Base-by-base conservation (phyloP, 176 grass and related monocot species). In the Eleusine coracana region DNA sequence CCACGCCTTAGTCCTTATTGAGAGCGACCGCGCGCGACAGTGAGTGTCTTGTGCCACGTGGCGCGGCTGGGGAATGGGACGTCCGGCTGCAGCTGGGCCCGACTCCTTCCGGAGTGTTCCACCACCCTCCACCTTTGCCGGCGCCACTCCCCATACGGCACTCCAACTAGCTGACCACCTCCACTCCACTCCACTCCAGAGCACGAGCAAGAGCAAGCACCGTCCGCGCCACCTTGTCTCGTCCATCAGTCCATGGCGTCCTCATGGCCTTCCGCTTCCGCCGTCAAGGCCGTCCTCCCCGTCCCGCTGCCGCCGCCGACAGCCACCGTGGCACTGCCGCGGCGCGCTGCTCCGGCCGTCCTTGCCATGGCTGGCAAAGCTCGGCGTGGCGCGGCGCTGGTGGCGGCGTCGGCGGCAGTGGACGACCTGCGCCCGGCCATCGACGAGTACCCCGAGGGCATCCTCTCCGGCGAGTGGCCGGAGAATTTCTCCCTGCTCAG, bases 391-490 rank as follows among this genome's bases (percentile, higher is more conserved):
- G 38, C 48, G 62, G 80, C 75, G 38, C 46, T 34, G 23, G 86
- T 73, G 66, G 84, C 75, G 52, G 67, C 85, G 11, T 12, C 51
- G 58, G 59, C 59, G 9, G 59, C 10, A 2, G 59, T 29, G 21
- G 94, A 61, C 5, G 90, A 92, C 85, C 54, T 51, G 54, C 89
- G 94, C 28, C 89, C 87, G 80, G 68, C 72, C 20, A 82, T 94
- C 56, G 94, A 88, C 61, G 94, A 97, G 86, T 72, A 97, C 59
- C 89, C 94, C 0, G 91, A 97, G 84, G 88, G 90, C 17, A 80
- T 97, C 82, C 88, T 97, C 28, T 97, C 91, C 1, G 91, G 94
- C 6, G 94, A 96, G 63, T 92, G 90, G 88, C 76, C 90, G 10
- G 90, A 85, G 2, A 96, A 92, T 68, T 79, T 88, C 80, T 96